Base-by-base conservation (phyloP, 2,329 filamentous ascomycete species). In the Alternaria sp. region DNA sequence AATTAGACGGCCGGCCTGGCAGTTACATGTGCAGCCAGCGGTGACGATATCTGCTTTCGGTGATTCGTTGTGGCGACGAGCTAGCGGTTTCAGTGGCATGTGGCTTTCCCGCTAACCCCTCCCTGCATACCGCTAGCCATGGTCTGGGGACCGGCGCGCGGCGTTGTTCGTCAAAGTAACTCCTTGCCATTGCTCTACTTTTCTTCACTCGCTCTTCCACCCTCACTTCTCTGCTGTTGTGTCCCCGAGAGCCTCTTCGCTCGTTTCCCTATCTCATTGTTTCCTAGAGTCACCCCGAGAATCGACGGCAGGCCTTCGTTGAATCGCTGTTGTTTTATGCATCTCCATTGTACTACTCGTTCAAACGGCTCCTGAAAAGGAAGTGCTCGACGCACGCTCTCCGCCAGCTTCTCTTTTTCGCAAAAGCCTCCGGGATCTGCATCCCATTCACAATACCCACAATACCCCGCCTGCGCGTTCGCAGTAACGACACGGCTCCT, bases 311-410 rank as follows among this genome's bases (percentile, higher is more conserved):
- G 73, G 73, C 70, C 71, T 68, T 69, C 67, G 71, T 70, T 70
- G 68, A 67, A 67, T 71, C 56, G 65, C 72, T 67, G 64, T 71
- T 68, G 46, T 62, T 69, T 59, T 65, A 51, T 44, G 30, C 53
- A 48, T 55, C 56, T 63, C 57, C 58, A 63, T 60, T 56, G 63
- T 66, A 66, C 57, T 53, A 64, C 54, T 54, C 38, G 63, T 61
- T 44, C 61, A 53, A 49, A 51, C 57, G 43, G 60, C 56, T 59
- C 59, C 28, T 57, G 51, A 36, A 62, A 42, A 53, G 38, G 57
- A 66, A 56, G 74, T 76, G 74, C 73, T 77, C 54, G 73, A 77
- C 71, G 73, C 74, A 75, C 72, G 71, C 71, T 72, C 69, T 64
- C 54, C 49, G 39, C 52, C 57, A 20, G 46, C 62, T 51, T 64